Evolutionary conservation across 768 basidiomycete species (phyloP).

Genomic region (Collybiopsis luxurians): DNA sequence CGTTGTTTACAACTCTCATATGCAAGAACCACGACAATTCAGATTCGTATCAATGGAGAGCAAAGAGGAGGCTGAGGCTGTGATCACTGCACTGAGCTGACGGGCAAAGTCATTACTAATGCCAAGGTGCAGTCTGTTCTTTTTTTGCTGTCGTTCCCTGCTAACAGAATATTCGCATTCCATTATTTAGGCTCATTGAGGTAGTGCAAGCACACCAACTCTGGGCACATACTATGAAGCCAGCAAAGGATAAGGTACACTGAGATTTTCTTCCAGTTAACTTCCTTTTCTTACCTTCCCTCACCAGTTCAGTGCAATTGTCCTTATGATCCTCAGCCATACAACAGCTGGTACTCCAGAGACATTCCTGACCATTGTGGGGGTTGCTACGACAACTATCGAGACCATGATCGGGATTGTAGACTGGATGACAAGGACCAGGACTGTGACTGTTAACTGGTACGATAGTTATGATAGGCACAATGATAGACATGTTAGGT

Average conservation of each 20-base stretch:
- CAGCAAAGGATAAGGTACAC: no score
- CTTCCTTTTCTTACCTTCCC: not conserved
- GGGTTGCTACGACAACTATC: not conserved
- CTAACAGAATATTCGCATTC: not conserved
- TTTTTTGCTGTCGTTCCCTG: not conserved
- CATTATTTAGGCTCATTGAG: slow-evolving; percentile 71
- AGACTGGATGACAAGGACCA: not conserved
- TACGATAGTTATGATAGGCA: no score
- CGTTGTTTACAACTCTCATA: slow-evolving; percentile 71
- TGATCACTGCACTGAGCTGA: slow-evolving; percentile 82
- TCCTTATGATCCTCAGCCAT: slow-evolving; percentile 88
- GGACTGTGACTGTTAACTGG: not conserved
- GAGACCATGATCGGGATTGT: not conserved
- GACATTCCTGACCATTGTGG: slow-evolving; percentile 12
- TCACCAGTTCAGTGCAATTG: slow-evolving; percentile 55
- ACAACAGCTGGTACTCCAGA: slow-evolving; percentile 79
- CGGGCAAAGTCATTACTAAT: slow-evolving; percentile 83
- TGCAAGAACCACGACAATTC: slow-evolving; percentile 65
- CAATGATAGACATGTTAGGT: no score
- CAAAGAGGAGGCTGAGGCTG: slow-evolving; percentile 86
- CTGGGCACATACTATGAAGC: slow-evolving; percentile 95
- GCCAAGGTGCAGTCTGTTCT: slow-evolving; percentile 62
- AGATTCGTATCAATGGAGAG: slow-evolving; percentile 89
- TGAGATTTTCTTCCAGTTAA: not conserved
- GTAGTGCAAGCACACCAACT: slow-evolving; percentile 90